Evolutionary conservation across 345 rosid species (phyloP).

Genomic region (Geranium rotundifolium): DNA sequence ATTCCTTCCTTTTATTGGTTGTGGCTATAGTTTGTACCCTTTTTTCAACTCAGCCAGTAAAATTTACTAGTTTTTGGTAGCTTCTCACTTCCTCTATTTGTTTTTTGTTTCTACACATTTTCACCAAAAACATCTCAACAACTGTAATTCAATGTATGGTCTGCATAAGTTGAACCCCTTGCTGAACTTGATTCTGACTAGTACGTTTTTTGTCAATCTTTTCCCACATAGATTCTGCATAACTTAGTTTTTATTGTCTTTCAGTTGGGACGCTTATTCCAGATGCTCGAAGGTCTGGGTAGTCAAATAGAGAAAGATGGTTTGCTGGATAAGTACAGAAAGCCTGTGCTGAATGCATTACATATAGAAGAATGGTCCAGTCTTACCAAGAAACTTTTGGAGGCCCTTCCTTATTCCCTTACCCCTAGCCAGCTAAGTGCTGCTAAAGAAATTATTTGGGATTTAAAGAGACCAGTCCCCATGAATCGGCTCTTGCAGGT

Average conservation of each 20-base stretch:
- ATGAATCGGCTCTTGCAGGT: conserved; percentile 99
- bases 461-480: conserved; percentile 78
- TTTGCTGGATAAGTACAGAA: conserved; percentile 64
- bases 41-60: too few relatives aligned
- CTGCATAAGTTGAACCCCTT: background rate
- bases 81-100: too few relatives aligned
- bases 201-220: background rate
- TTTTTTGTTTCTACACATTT: too few relatives aligned
- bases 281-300: conserved; percentile 87
- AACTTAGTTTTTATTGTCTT: conserved; percentile 13
- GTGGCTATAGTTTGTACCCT: too few relatives aligned
- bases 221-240: conserved; percentile 9
- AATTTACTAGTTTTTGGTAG: too few relatives aligned
- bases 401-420: conserved; percentile 79
- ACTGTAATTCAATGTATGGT: too few relatives aligned
- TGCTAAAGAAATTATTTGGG: conserved; percentile 87
- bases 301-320: conserved; percentile 62
- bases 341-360: conserved; percentile 47
- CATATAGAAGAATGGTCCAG: conserved; percentile 65
- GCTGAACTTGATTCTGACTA: background rate
- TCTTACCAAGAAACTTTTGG: conserved; percentile 58
- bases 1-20: background rate
- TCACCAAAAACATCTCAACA: too few relatives aligned
- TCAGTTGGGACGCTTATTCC: conserved; percentile 84
- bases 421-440: conserved; percentile 86